Conservation (phyloP, 495 filamentous ascomycete species). For the Diplogelasinospora grovesii region DNA sequence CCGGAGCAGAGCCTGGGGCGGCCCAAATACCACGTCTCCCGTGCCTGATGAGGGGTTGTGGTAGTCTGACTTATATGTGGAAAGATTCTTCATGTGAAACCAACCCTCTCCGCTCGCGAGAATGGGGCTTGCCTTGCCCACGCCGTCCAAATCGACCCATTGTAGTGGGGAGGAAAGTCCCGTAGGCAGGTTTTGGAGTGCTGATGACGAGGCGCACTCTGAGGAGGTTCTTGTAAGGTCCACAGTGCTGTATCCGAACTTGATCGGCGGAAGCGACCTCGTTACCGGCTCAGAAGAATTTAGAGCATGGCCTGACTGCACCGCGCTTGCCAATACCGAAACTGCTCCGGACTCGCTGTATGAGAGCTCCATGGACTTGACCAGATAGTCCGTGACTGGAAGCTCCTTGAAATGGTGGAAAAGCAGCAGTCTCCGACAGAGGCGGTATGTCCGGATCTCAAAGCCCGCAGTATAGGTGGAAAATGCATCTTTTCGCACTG, state of each 20-base stretch:
- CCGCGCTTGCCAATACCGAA: too few species aligned
- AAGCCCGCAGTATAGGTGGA: conserved; percentile 21
- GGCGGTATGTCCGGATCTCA: conserved; percentile 27
- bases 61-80: too few species aligned
- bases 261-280: conserved; percentile 3
- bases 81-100: conserved; percentile 2
- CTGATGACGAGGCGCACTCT: too few species aligned
- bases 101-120: not conserved
- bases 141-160: conserved; percentile 30
- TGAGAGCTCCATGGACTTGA: conserved; percentile 10
- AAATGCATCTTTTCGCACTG: conserved; percentile 24
- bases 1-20: too few species aligned
- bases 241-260: conserved; percentile 11
- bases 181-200: not conserved
- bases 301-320: too few species aligned
- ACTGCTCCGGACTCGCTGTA: too few species aligned
- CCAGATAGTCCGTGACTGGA: conserved; percentile 10
- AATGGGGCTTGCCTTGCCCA: conserved; percentile 19
- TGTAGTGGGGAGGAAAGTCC: not conserved
- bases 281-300: too few species aligned
- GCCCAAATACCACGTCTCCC: too few species aligned
- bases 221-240: not conserved
- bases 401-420: conserved; percentile 30
- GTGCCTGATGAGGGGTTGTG: too few species aligned
- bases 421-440: conserved; percentile 29